These are phyloP conservation scores for Penicillium pulvis DNA, from an alignment of 495 filamentous ascomycete species.

Conservation along the genomic window DNA sequence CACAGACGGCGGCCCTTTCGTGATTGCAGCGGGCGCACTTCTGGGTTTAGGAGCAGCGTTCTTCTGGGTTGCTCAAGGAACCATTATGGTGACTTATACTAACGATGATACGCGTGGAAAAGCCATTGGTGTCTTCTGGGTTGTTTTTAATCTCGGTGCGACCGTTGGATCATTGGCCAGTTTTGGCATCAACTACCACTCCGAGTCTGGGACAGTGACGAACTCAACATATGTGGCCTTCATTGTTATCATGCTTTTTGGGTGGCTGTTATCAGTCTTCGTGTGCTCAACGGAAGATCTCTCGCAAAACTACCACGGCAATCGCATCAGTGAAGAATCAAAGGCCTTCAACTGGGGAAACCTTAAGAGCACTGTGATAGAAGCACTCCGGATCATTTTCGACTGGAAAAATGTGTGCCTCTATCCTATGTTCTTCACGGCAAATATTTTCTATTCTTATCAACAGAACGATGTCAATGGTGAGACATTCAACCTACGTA, in stretches of 20 bases:
- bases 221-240: slow-evolving; percentile 41
- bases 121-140: slow-evolving; percentile 55
- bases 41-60: slow-evolving; percentile 54
- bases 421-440: slow-evolving; percentile 57
- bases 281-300: slow-evolving; percentile 34
- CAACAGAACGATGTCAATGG: slow-evolving; percentile 60
- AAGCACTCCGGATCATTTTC: slow-evolving; percentile 50
- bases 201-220: slow-evolving; percentile 44
- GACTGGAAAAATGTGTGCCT: slow-evolving; percentile 49
- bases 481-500: slow-evolving; percentile 51
- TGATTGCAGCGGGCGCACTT: slow-evolving; percentile 62
- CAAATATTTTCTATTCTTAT: slow-evolving; percentile 81
- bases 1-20: slow-evolving; percentile 70
- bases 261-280: slow-evolving; percentile 56
- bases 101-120: slow-evolving; percentile 50
- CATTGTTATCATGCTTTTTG: slow-evolving; percentile 51
- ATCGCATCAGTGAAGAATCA: slow-evolving; percentile 37
- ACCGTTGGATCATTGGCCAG: slow-evolving; percentile 53
- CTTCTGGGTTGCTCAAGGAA: slow-evolving; percentile 56
- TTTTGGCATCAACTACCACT: slow-evolving; percentile 50
- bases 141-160: slow-evolving; percentile 57
- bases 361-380: slow-evolving; percentile 47
- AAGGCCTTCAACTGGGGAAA: slow-evolving; percentile 37
- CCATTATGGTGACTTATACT: slow-evolving; percentile 58
- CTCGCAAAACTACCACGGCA: not conserved